These are phyloP conservation scores for Casuarina glauca DNA, from an alignment of 306 rosid genomes.

Conservation along the genomic window DNA sequence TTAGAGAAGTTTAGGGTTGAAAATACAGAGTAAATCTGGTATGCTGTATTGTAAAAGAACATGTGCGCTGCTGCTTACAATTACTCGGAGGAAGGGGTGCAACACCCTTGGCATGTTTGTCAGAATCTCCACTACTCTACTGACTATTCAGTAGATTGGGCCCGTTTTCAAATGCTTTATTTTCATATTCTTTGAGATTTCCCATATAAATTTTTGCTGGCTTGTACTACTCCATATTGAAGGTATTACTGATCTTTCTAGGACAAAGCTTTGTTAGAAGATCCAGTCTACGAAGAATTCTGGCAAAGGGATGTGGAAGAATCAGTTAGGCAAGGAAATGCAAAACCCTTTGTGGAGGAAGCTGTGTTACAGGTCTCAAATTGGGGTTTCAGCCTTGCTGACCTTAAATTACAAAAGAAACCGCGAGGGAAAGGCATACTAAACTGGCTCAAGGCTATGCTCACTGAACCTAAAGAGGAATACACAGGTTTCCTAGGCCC, in stretches of 20 bases:
- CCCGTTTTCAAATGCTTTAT: not conserved
- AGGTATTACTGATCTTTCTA: constrained; percentile 29
- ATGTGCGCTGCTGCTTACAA: not conserved
- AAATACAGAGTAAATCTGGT: not conserved
- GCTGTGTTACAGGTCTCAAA: constrained; percentile 82
- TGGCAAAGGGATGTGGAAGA: constrained; percentile 99
- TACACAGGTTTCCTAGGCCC: constrained; percentile 92
- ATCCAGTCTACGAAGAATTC: constrained; percentile 89
- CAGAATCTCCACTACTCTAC: not conserved
- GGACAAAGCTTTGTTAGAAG: constrained; percentile 93
- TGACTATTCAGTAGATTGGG: not conserved
- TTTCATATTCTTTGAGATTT: not conserved
- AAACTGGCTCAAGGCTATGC: constrained; percentile 69
- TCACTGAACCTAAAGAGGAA: constrained; percentile 62
- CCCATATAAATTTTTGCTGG: constrained; percentile 7
- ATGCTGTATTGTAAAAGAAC: not conserved
- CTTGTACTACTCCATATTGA: constrained; percentile 17
- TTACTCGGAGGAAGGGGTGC: not conserved
- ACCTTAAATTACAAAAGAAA: constrained; percentile 86
- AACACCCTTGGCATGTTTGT: not conserved
- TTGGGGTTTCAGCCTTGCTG: constrained; percentile 95
- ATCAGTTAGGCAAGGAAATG: constrained; percentile 80
- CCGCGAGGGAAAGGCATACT: constrained; percentile 47
- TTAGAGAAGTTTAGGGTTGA: not conserved
- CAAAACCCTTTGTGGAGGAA: constrained; percentile 82